phyloP scores from a whole-genome alignment of 2,329 filamentous ascomycete genomes.

The Pseudogymnoascus sp. region DNA sequence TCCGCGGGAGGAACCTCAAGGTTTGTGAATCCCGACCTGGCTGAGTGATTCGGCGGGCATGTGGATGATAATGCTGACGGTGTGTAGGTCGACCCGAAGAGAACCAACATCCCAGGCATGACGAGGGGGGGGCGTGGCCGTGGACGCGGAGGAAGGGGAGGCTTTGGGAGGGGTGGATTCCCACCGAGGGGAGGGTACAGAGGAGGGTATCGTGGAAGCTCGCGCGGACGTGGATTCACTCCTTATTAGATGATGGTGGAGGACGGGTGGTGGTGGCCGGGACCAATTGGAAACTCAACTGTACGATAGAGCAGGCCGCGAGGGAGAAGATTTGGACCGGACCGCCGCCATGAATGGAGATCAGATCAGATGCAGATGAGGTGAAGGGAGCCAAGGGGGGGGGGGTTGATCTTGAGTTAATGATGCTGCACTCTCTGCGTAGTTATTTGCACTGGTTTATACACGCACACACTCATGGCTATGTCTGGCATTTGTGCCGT shows the following conservation, averaged over 20 bases:
- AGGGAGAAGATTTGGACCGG: conserved; percentile 2
- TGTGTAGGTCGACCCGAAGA: conserved; percentile 70
- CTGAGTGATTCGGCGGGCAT: background rate
- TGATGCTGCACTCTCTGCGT: background rate
- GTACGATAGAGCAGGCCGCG: conserved; percentile 10
- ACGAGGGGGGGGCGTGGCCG: conserved; percentile 67
- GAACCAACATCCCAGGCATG: conserved; percentile 95
- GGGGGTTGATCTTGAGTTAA: background rate
- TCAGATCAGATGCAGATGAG: background rate
- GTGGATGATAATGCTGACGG: background rate
- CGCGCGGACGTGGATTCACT: conserved; percentile 47
- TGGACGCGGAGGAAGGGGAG: conserved; percentile 44
- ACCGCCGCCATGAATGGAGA: background rate
- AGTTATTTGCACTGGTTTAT: background rate
- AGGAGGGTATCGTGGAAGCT: conserved; percentile 49
- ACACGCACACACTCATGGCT: background rate
- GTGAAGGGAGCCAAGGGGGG: background rate
- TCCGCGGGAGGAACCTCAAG: conserved; percentile 92
- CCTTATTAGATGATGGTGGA: conserved; percentile 45
- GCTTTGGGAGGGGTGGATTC: conserved; percentile 42
- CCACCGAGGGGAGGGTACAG: conserved; percentile 49
- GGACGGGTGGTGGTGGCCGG: background rate
- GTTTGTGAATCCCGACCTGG: conserved; percentile 37
- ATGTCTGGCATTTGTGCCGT: background rate
- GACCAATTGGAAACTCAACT: conserved; percentile 5